A percentile compares a stretch with the other conserved stretches of the same genome.
These are phyloP conservation scores for Pythium biforme DNA, from an alignment of 352 stramenopile genomes.

Conservation along the genomic window DNA sequence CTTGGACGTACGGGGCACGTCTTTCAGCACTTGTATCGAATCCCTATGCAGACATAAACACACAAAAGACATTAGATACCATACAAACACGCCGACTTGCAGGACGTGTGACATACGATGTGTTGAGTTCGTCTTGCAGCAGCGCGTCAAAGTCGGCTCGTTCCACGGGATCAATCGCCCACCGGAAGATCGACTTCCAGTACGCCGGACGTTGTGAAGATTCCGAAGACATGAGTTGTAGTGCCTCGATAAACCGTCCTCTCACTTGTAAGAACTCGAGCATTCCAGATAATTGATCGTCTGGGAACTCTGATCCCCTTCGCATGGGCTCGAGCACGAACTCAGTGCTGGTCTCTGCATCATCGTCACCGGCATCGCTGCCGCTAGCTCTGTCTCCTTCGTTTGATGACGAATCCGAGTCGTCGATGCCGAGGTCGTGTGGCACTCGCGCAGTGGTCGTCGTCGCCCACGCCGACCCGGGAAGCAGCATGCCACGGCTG, in stretches of 20 bases:
- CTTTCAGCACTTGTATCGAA: conserved; percentile 70
- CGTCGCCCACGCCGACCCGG: conserved; percentile 16
- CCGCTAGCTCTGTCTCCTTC: conserved; percentile 28
- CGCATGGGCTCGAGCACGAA: neutral
- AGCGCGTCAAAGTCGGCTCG: conserved; percentile 17
- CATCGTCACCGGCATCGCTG: conserved; percentile 14
- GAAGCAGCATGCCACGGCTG: conserved; percentile 27
- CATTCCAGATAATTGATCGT: conserved; percentile 50
- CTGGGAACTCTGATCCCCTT: conserved; percentile 29
- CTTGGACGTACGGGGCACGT: conserved; percentile 75
- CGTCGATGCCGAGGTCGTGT: conserved; percentile 7
- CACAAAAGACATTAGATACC: neutral
- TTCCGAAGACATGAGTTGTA: conserved; percentile 69
- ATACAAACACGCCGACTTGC: neutral
- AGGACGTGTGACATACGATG: conserved; percentile 41
- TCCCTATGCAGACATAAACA: conserved; percentile 36
- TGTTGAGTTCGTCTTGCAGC: conserved; percentile 35
- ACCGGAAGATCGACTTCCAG: conserved; percentile 68
- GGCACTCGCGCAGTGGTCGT: neutral
- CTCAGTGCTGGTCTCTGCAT: neutral
- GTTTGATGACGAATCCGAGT: conserved; percentile 20
- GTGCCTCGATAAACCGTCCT: conserved; percentile 68
- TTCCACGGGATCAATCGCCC: conserved; percentile 40
- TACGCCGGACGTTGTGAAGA: conserved; percentile 47
- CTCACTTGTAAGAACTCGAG: conserved; percentile 58